A percentile compares a stretch with the other conserved stretches of the same genome.
Evolutionary conservation across 1,284 basidiomycete genomes (phyloP).

Genomic region (Inonotus obliquus): DNA sequence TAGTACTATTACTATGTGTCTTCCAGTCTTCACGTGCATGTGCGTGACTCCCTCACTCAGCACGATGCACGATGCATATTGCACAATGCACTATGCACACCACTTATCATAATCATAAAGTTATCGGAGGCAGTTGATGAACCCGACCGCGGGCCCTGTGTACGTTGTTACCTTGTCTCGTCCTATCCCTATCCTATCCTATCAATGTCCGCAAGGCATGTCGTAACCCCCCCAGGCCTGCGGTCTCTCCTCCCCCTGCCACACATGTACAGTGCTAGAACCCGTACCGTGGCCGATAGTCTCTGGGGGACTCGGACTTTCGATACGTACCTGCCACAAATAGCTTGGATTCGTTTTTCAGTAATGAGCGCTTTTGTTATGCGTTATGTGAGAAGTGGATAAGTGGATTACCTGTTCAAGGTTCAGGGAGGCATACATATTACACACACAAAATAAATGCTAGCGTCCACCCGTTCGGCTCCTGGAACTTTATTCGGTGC

Average conservation of each 20-base stretch:
- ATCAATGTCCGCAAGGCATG: neutral
- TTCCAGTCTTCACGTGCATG: neutral
- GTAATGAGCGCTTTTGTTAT: neutral
- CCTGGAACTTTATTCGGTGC: neutral
- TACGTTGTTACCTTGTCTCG: neutral
- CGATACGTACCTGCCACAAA: neutral
- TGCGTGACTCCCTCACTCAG: neutral
- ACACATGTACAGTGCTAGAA: too few species aligned
- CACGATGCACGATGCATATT: too few species aligned
- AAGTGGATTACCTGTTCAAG: too few species aligned
- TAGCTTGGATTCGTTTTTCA: neutral
- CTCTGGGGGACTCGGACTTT: neutral
- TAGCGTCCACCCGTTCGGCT: neutral
- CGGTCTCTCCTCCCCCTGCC: neutral
- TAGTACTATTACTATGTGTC: too few species aligned
- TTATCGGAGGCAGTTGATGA: neutral
- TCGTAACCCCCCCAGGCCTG: neutral
- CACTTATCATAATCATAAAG: neutral
- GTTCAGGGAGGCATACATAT: too few species aligned
- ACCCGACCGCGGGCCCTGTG: neutral
- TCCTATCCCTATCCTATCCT: neutral
- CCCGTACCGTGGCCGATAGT: neutral
- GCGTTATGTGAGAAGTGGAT: too few species aligned
- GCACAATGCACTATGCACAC: too few species aligned
- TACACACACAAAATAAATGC: neutral